A percentile compares a stretch with the other conserved stretches of the same genome.
These are phyloP conservation scores for Xylariaceae sp. DNA, from an alignment of 2,329 filamentous ascomycete species.

Conservation along the genomic window DNA sequence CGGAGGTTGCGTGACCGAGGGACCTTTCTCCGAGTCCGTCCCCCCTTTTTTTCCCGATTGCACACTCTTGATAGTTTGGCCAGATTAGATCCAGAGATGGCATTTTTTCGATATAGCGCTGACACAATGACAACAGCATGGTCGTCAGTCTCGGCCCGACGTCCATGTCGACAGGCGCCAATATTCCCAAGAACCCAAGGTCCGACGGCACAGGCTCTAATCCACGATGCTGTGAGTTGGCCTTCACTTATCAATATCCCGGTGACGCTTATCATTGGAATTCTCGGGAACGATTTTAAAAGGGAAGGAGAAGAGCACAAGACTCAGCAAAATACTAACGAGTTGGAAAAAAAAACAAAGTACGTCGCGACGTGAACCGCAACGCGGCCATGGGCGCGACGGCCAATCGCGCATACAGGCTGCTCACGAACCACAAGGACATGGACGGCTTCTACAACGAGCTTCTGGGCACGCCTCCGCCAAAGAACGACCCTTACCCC, in stretches of 20 bases:
- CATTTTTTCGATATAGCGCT: not conserved
- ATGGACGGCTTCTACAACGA: conserved; percentile 38
- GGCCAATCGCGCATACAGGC: conserved; percentile 29
- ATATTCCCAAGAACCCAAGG: conserved; percentile 30
- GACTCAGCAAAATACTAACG: not conserved
- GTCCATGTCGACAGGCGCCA: conserved; percentile 26
- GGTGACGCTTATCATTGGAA: too few species aligned
- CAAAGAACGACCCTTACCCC: conserved; percentile 31
- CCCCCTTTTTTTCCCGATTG: not conserved
- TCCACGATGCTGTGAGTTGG: conserved; percentile 32
- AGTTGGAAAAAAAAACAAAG: not conserved
- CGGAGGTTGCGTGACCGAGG: conserved; percentile 48
- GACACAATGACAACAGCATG: conserved; percentile 33
- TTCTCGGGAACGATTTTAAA: too few species aligned
- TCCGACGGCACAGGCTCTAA: conserved; percentile 34
- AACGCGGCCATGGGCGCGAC: conserved; percentile 33
- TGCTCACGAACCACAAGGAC: conserved; percentile 33
- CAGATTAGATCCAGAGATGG: not conserved
- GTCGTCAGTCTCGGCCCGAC: conserved; percentile 36
- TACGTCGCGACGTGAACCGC: conserved; percentile 37
- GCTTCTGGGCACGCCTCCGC: conserved; percentile 34
- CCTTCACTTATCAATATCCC: too few species aligned
- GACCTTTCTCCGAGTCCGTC: conserved; percentile 41
- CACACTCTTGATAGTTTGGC: not conserved
- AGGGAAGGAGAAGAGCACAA: too few species aligned